Conservation (phyloP, 2,329 filamentous ascomycete species). For the Ceratocystis cubensis region DNA sequence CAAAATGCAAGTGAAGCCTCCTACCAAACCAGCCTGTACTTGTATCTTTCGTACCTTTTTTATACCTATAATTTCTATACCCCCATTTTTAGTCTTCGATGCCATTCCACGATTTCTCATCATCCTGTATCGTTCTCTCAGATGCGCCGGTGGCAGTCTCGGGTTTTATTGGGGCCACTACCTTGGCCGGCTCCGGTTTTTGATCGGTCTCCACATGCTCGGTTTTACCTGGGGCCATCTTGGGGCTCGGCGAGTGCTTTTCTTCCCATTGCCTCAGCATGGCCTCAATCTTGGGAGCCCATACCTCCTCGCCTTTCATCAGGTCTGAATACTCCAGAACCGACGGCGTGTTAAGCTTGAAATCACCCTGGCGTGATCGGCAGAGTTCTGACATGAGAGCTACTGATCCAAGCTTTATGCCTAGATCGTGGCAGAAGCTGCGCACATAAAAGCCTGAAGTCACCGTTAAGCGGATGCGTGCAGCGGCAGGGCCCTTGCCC, state of each 20-base stretch:
- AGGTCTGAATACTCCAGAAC: conserved; percentile 71
- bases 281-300: conserved; percentile 58
- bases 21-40: neutral
- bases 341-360: conserved; percentile 55
- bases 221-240: conserved; percentile 11
- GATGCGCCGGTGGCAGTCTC: conserved; percentile 17
- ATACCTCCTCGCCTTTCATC: conserved; percentile 61
- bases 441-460: conserved; percentile 95
- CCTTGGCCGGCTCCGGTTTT: neutral
- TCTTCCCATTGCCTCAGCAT: conserved; percentile 35
- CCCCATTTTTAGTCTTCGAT: conserved; percentile 28
- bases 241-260: conserved; percentile 16
- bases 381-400: conserved; percentile 77
- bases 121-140: conserved; percentile 24
- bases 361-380: conserved; percentile 70
- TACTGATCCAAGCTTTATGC: conserved; percentile 65
- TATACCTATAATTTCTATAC: too few relatives aligned
- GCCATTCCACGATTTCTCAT: conserved; percentile 34
- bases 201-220: neutral
- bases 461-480: conserved; percentile 76
- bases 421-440: conserved; percentile 84
- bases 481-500: conserved; percentile 59
- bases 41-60: neutral
- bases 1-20: neutral
- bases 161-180: conserved; percentile 23